Evolutionary conservation across 106 monocot genomes (phyloP), one percentile per base, ranked within the genome.

Genomic region (Dendrobium chrysotoxum): DNA sequence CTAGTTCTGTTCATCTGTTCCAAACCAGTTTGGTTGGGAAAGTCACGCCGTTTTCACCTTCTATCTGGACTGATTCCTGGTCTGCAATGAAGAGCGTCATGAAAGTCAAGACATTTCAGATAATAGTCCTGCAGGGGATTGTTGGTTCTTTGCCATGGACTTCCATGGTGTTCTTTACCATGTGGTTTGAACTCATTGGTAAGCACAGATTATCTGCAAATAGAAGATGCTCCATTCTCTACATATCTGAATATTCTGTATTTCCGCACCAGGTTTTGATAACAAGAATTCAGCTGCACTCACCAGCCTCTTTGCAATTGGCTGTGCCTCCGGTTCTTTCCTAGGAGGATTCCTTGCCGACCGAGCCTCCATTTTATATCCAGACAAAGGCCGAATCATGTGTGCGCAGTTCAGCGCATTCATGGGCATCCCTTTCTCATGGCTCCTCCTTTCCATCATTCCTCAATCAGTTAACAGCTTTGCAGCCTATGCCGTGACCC

Each of bases 131-230:
- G 80, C 98, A 99, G 81, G 98, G 98, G 18, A 87, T 99, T 53
- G 89, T 99, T 54, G 98, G 98, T 26, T 92, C 91, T 4, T 75
- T 99, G 10, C 98, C 98, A 35, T 95, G 98, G 98, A 95, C 95
- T 38, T 87, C 98, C 66, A 90, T 99, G 84, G 98, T 99, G 65
- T 99, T 99, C 82, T 92, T 99, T 72, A 99, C 98, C 75, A 93
- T 99, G 95, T 99, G 98, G 98, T 95, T 99, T 83, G 92, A 99
- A 85, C 87, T 99, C 45, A 99, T 99, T 40, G 98, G 98, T 99
- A 89, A 74, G 80, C 65, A 71, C 40, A 11, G 0, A 70, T 35
- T 31, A 23, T 12, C 25, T 12, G 15, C 28, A 4, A 35, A 31
- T 13, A 23, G 7, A 25, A 35, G 35, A 12, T 70, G 1, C 35